phyloP scores from a whole-genome alignment of 805 yeast genomes.

The Priceomyces fermenticarens region DNA sequence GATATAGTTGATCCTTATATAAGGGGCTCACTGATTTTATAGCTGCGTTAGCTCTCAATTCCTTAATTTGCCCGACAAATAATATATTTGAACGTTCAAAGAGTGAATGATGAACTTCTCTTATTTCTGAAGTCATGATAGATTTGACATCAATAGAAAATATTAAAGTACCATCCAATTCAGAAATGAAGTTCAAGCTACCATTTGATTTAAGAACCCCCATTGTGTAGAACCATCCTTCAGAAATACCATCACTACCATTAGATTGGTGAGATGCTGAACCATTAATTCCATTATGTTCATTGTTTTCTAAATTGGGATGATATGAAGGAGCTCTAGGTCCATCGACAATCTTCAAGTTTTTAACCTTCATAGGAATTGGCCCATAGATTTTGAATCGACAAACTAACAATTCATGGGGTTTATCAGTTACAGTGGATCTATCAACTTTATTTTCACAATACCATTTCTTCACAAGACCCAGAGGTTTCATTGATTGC shows the following conservation, averaged over 20 bases:
- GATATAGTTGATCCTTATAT: constrained; percentile 17
- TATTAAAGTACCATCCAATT: constrained; percentile 59
- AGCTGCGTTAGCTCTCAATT: constrained; percentile 46
- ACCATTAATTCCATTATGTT: background rate
- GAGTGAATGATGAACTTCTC: constrained; percentile 61
- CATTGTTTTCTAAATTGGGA: constrained; percentile 9
- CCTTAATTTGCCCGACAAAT: constrained; percentile 55
- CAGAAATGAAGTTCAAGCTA: constrained; percentile 53
- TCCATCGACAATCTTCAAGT: constrained; percentile 34
- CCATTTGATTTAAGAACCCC: constrained; percentile 69
- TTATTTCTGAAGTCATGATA: constrained; percentile 57
- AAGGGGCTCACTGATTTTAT: constrained; percentile 25
- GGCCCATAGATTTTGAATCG: constrained; percentile 68
- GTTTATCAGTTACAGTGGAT: constrained; percentile 17
- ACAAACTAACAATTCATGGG: constrained; percentile 52
- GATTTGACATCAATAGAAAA: constrained; percentile 55
- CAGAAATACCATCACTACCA: constrained; percentile 23
- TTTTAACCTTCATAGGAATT: constrained; percentile 39
- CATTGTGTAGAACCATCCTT: constrained; percentile 73
- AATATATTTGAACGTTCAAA: constrained; percentile 57
- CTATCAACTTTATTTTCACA: constrained; percentile 32
- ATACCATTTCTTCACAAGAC: constrained; percentile 55
- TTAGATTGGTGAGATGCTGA: constrained; percentile 6
- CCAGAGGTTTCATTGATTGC: constrained; percentile 53
- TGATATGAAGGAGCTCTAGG: constrained; percentile 35